Percentiles rank a stretch among this genome's conserved stretches.
Conservation (phyloP, 2,329 filamentous ascomycete species). For the Epichloe festucae region DNA sequence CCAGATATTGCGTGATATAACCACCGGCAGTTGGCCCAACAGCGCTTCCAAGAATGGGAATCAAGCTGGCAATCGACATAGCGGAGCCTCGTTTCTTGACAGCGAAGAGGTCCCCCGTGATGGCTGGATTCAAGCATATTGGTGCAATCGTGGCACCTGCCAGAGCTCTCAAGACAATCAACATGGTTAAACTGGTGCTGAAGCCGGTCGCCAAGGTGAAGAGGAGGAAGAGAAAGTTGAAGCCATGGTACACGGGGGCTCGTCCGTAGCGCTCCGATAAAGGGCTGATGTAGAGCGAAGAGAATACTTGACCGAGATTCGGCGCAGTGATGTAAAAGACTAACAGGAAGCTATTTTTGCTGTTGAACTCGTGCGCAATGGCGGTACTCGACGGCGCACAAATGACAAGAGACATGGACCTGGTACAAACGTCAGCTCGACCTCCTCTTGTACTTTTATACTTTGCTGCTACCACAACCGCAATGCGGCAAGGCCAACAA, state of each 20-base stretch:
- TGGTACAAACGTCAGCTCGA: too few species aligned
- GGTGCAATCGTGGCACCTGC: neutral
- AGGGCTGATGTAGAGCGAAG: neutral
- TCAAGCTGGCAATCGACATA: neutral
- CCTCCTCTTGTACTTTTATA: too few species aligned
- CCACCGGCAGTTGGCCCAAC: neutral
- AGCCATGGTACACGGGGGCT: neutral
- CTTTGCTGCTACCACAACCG: too few species aligned
- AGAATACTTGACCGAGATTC: too few species aligned
- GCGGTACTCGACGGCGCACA: too few species aligned
- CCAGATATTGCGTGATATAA: neutral
- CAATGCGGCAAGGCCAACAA: too few species aligned
- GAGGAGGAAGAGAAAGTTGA: neutral
- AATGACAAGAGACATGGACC: too few species aligned
- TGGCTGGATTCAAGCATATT: too few species aligned
- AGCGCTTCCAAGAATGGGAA: neutral
- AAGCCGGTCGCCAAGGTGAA: neutral
- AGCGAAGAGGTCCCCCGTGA: neutral
- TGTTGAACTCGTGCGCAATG: too few species aligned
- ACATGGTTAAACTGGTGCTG: neutral
- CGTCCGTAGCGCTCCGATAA: constrained; percentile 1
- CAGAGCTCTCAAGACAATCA: neutral
- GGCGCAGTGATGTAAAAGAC: too few species aligned
- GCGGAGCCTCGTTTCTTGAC: neutral
- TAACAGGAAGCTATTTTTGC: too few species aligned